Percentiles rank a stretch among this genome's conserved stretches.
Evolutionary conservation across 768 basidiomycete genomes (phyloP).

Genomic region (Vishniacozyma victoriae): DNA sequence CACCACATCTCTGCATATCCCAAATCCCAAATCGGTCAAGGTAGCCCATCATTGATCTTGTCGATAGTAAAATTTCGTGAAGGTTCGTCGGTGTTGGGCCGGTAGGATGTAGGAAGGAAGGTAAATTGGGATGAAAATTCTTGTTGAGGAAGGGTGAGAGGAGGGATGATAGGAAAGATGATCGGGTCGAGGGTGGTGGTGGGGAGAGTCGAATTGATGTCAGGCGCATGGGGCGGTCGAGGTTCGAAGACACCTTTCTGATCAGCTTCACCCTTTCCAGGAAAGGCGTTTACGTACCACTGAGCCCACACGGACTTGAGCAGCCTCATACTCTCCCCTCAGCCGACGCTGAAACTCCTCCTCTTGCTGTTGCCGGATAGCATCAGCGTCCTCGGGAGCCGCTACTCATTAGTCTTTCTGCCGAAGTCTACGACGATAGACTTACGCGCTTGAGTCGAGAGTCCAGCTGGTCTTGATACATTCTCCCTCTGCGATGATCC

Average conservation of each 20-base stretch:
- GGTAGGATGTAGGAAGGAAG: slow-evolving; percentile 35
- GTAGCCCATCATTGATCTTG: slow-evolving; percentile 60
- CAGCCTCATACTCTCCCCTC: slow-evolving; percentile 70
- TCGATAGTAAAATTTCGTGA: slow-evolving; percentile 63
- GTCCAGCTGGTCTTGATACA: background rate
- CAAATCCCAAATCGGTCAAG: slow-evolving; percentile 76
- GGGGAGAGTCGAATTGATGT: slow-evolving; percentile 77
- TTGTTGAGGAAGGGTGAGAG: slow-evolving; percentile 61
- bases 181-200: slow-evolving; percentile 60
- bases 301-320: slow-evolving; percentile 59
- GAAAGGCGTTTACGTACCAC: slow-evolving; percentile 53
- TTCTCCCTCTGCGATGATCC: background rate
- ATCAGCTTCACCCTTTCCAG: background rate
- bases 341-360: slow-evolving; percentile 64
- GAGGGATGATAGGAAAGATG: slow-evolving; percentile 73
- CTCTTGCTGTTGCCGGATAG: slow-evolving; percentile 65
- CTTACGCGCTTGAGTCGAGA: background rate
- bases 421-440: slow-evolving; percentile 2
- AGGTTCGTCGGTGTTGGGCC: slow-evolving; percentile 51
- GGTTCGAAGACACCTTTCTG: slow-evolving; percentile 60
- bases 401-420: no score
- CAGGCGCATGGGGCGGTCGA: slow-evolving; percentile 62
- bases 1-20: slow-evolving; percentile 62
- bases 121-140: slow-evolving; percentile 14
- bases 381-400: slow-evolving; percentile 51